Evolutionary conservation across 768 basidiomycete genomes (phyloP), one percentile per base, ranked within the genome.

Genomic region (Daedalea quercina): DNA sequence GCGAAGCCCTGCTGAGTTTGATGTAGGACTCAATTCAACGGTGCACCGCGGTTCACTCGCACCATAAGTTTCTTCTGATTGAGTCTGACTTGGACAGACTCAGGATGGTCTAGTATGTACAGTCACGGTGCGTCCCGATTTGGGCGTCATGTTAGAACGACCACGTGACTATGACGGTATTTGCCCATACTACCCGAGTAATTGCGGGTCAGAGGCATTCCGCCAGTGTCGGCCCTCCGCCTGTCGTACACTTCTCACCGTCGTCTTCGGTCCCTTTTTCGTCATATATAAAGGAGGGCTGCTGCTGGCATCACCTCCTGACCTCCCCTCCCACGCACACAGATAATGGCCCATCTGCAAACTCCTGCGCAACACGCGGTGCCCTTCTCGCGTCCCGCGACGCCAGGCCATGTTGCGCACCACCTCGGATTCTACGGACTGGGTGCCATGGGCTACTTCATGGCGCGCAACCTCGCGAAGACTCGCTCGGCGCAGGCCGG

Each of bases 401-500:
- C 82, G 0, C 84, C 84, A 0, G 67, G 67, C 4, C 57, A 47
- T 15, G 51, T 54, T 6, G 17, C 37, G 22, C 65, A 66, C 51
- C 62, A 67, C 9, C 63, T 83, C 58, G 82, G 80, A 1, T 77
- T 75, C 63, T 64, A 70, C 58, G 76, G 73, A 3, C 67, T 85
- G 15, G 84, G 85, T 20, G 77, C 79, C 20, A 88, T 91, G 80
- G 90, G 87, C 9, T 79, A 74, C 60, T 66, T 73, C 19, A 93
- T 94, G 87, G 87, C 86, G 6, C 75, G 76, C 34, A 95, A 94
- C 67, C 75, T 95, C 31, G 88, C 87, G 31, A 79, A 69, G 41
- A 71, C 76, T 57, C 74, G 69, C 43, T 66, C 69, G 19, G 58
- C 69, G 3, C 54, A 65, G 33, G 64, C 63, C 13, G 65, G 63